Percentiles rank a stretch among this genome's conserved stretches.
Conservation (phyloP, 805 yeast genomes). For the Ogataea trehalophila region DNA sequence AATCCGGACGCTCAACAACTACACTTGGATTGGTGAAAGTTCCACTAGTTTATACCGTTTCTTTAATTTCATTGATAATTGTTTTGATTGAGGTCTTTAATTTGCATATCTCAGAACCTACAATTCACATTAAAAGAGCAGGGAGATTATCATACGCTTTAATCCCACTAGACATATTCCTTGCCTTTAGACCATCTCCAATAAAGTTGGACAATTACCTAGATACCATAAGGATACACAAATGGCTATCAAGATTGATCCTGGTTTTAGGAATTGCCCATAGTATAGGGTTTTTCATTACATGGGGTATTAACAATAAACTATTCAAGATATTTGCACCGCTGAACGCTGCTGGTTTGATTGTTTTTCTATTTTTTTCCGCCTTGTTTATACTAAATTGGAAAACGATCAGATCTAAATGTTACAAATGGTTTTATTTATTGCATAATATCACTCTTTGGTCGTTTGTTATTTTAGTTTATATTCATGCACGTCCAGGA, state of each 20-base stretch:
- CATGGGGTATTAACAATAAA: constrained; percentile 40
- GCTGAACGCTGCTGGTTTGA: constrained; percentile 50
- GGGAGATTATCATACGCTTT: constrained; percentile 61
- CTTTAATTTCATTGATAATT: constrained; percentile 27
- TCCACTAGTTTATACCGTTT: constrained; percentile 26
- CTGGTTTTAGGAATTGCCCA: constrained; percentile 44
- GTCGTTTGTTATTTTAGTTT: constrained; percentile 39
- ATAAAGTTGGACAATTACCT: constrained; percentile 45
- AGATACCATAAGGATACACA: constrained; percentile 54
- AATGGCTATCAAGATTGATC: constrained; percentile 64
- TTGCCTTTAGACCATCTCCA: constrained; percentile 55
- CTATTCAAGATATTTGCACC: constrained; percentile 32
- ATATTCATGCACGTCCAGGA: constrained; percentile 69
- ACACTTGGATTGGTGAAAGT: constrained; percentile 28
- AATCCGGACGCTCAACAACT: constrained; percentile 35
- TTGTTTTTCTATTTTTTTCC: constrained; percentile 33
- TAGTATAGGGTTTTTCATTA: constrained; percentile 43
- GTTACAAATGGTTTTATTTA: constrained; percentile 51
- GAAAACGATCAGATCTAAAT: constrained; percentile 41
- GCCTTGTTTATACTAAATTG: constrained; percentile 43
- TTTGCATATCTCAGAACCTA: constrained; percentile 30
- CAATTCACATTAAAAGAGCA: constrained; percentile 44
- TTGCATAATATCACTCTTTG: constrained; percentile 51
- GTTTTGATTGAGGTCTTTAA: constrained; percentile 32
- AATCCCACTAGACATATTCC: constrained; percentile 50